A percentile compares a stretch with the other conserved stretches of the same genome.
Conservation (phyloP, 2,329 filamentous ascomycete genomes). For the Tolypocladium pustulatum region DNA sequence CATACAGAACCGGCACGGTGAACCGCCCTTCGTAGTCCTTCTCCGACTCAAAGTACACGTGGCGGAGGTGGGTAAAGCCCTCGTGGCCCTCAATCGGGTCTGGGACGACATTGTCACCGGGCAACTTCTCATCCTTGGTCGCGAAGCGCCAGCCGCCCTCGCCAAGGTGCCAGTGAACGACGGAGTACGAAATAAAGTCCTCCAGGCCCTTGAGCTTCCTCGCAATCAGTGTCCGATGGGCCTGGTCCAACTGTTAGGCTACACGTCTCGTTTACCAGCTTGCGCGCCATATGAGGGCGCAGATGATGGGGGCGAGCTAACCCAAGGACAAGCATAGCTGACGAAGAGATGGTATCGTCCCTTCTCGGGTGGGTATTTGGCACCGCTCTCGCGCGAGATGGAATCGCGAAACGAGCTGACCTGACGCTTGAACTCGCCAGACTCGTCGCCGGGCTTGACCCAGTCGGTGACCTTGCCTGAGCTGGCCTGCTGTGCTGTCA, state of each 20-base stretch:
- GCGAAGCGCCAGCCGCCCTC: slow-evolving; percentile 72
- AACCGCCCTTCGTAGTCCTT: slow-evolving; percentile 67
- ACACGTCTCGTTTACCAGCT: not conserved
- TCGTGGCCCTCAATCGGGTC: slow-evolving; percentile 62
- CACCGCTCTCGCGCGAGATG: slow-evolving; percentile 61
- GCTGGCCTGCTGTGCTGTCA: slow-evolving; percentile 1
- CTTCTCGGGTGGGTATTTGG: slow-evolving; percentile 75
- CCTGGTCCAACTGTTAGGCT: slow-evolving; percentile 24
- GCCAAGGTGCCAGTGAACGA: slow-evolving; percentile 86
- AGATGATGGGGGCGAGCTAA: slow-evolving; percentile 14
- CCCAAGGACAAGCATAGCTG: slow-evolving; percentile 90
- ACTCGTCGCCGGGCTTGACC: slow-evolving; percentile 66
- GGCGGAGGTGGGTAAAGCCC: slow-evolving; percentile 55
- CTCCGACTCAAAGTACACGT: slow-evolving; percentile 71
- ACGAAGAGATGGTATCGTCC: slow-evolving; percentile 91
- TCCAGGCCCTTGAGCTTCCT: slow-evolving; percentile 87
- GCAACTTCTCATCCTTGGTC: slow-evolving; percentile 46
- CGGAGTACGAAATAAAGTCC: slow-evolving; percentile 66
- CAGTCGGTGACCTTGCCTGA: slow-evolving; percentile 55
- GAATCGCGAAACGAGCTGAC: slow-evolving; percentile 71
- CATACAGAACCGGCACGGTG: slow-evolving; percentile 80
- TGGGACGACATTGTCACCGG: slow-evolving; percentile 53
- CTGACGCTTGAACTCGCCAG: slow-evolving; percentile 89
- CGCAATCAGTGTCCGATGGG: slow-evolving; percentile 77
- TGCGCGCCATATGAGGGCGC: not conserved